phyloP scores from a whole-genome alignment of 805 yeast species.

The Starmerella gropengiesseri region DNA sequence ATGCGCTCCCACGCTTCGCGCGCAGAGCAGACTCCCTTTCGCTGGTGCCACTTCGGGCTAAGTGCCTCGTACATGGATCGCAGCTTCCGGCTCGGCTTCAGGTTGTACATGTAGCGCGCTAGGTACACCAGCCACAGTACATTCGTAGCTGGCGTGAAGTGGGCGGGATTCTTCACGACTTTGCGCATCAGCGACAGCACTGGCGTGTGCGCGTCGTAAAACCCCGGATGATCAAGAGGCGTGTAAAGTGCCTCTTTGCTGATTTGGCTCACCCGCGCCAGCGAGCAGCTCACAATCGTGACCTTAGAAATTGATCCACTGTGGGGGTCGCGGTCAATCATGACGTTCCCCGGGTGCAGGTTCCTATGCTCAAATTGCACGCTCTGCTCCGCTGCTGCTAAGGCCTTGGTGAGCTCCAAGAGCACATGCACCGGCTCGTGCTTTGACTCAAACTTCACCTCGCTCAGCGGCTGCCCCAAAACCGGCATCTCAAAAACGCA shows the following conservation, averaged over 20 bases:
- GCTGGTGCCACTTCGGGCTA: constrained; percentile 15
- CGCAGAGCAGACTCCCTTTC: constrained; percentile 14
- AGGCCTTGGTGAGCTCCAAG: constrained; percentile 40
- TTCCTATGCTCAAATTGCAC: constrained; percentile 61
- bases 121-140: constrained; percentile 56
- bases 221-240: constrained; percentile 52
- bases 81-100: constrained; percentile 11
- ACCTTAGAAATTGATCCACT: constrained; percentile 35
- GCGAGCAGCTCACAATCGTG: constrained; percentile 48
- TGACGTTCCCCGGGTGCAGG: constrained; percentile 54
- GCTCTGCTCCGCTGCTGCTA: constrained; percentile 43
- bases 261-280: constrained; percentile 33
- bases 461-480: constrained; percentile 37
- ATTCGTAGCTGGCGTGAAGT: constrained; percentile 41
- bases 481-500: constrained; percentile 27
- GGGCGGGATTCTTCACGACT: constrained; percentile 35
- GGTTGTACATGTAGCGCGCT: constrained; percentile 35
- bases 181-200: constrained; percentile 44
- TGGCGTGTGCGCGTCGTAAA: constrained; percentile 51
- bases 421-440: constrained; percentile 37
- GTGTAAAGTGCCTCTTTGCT: constrained; percentile 33
- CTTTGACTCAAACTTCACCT: constrained; percentile 33
- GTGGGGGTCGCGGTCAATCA: constrained; percentile 31
- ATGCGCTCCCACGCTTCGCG: constrained; percentile 13
- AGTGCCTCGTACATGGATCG: constrained; percentile 8